phyloP scores from a whole-genome alignment of 2,329 filamentous ascomycete species.

The Fusarium duplospermum region DNA sequence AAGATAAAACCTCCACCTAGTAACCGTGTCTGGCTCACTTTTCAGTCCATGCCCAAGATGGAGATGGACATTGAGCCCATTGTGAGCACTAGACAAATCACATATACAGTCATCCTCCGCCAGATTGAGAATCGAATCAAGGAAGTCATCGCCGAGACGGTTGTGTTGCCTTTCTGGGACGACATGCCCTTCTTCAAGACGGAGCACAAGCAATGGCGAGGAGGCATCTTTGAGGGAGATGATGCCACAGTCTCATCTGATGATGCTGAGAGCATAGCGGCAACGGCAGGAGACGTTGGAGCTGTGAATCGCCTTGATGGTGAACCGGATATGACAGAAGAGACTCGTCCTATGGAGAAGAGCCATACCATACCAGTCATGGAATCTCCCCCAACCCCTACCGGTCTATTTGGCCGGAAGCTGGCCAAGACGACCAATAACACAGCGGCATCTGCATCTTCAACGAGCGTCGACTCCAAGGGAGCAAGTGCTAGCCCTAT shows the following conservation, averaged over 20 bases:
- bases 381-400: slow-evolving; percentile 51
- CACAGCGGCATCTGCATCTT: slow-evolving; percentile 54
- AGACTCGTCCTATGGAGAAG: slow-evolving; percentile 65
- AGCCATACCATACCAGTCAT: slow-evolving; percentile 62
- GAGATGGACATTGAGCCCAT: slow-evolving; percentile 96
- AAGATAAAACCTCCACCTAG: slow-evolving; percentile 95
- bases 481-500: slow-evolving; percentile 50
- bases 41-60: slow-evolving; percentile 93
- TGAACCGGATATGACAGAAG: slow-evolving; percentile 50
- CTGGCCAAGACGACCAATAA: slow-evolving; percentile 52
- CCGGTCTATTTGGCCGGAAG: slow-evolving; percentile 64
- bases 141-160: slow-evolving; percentile 90
- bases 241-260: slow-evolving; percentile 53
- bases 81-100: slow-evolving; percentile 94
- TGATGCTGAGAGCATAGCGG: slow-evolving; percentile 33
- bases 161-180: slow-evolving; percentile 96
- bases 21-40: slow-evolving; percentile 96
- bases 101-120: slow-evolving; percentile 89
- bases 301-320: slow-evolving; percentile 60
- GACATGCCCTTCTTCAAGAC: slow-evolving; percentile 93
- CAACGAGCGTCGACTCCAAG: slow-evolving; percentile 62
- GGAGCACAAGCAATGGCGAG: slow-evolving; percentile 79
- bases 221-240: slow-evolving; percentile 80
- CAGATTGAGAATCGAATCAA: slow-evolving; percentile 96
- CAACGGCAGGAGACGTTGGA: slow-evolving; percentile 59